phyloP scores from a whole-genome alignment of 164 flowering plant genomes.

The Kingdonia uniflora region DNA sequence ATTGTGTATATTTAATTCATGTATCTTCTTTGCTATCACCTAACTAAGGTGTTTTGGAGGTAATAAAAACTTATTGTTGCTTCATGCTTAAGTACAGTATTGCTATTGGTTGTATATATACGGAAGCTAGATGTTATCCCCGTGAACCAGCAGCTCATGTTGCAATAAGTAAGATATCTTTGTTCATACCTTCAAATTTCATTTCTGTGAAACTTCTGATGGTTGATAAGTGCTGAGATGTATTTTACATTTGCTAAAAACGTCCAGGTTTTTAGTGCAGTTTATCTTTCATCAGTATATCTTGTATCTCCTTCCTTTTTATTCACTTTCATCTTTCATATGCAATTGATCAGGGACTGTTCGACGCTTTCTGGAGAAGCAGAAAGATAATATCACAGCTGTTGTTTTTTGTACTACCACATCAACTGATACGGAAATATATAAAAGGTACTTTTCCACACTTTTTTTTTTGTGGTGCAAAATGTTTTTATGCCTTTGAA shows the following conservation, averaged over 20 bases:
- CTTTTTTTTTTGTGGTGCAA: too few relatives aligned
- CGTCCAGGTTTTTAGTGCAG: neutral
- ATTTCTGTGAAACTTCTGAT: neutral
- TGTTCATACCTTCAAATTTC: neutral
- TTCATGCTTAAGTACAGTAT: constrained; percentile 57
- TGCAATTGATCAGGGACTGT: constrained; percentile 56
- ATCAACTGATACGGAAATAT: constrained; percentile 87
- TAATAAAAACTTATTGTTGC: too few relatives aligned
- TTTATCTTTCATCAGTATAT: constrained; percentile 4
- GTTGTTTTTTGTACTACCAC: constrained; percentile 89
- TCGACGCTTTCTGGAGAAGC: constrained; percentile 90
- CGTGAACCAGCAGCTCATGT: constrained; percentile 99
- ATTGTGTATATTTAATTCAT: too few relatives aligned
- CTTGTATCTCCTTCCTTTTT: neutral
- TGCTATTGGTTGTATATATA: constrained; percentile 93
- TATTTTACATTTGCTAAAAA: neutral
- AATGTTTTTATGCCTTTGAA: too few relatives aligned
- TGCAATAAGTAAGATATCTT: constrained; percentile 74
- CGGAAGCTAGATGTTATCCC: constrained; percentile 93
- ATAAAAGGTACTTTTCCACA: constrained; percentile 57
- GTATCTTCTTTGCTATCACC: too few relatives aligned
- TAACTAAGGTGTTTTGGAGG: too few relatives aligned
- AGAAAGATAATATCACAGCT: constrained; percentile 68
- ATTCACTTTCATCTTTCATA: neutral
- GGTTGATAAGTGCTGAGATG: neutral